Evolutionary conservation across 2,329 filamentous ascomycete genomes (phyloP), one percentile per base, ranked within the genome.

Genomic region (Trichoderma sp.): DNA sequence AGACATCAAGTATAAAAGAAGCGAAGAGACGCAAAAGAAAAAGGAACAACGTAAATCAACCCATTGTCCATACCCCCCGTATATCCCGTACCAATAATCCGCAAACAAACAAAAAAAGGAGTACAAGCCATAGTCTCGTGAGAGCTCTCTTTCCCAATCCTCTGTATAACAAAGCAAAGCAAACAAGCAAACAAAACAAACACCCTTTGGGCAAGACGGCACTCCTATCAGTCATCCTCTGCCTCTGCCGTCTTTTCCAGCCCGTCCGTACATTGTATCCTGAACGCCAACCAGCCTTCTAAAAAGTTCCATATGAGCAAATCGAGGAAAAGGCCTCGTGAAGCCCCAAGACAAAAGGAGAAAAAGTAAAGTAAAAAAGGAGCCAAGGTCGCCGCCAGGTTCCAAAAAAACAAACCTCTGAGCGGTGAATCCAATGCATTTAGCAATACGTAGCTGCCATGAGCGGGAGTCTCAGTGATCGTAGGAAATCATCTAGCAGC

Each of bases 401-500:
- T 39, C 26, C 39, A 4, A n/a, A n/a, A 26, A n/a, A 9, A n/a
- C 3, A n/a, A n/a, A 47, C 15, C 39, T 47, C 17, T 20, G 2
- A 1, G 32, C 26, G 26, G 63, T 26, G 20, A n/a, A 58, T n/a
- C 32, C 53, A 11, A 17, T 17, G 26, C 11, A 13, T 57, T 17
- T 5, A 59, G 17, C 23, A 43, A 55, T 13, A 30, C 7, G 23
- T 39, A 43, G 6, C 34, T 58, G 64, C 17, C 23, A 50, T 20
- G 12, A n/a, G 36, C 17, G 4, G 32, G 20, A 15, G 36, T 17
- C 4, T 26, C 20, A 26, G 34, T 13, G 20, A 39, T 58, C 2
- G 20, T 28, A 20, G n/a, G 6, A 7, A 68, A 26, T 17, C 55
- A 36, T 57, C 15, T 63, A 73, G 50, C 34, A 81, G 71, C 80